Conservation (phyloP, 805 yeast species). For the Priceomyces castillae region DNA sequence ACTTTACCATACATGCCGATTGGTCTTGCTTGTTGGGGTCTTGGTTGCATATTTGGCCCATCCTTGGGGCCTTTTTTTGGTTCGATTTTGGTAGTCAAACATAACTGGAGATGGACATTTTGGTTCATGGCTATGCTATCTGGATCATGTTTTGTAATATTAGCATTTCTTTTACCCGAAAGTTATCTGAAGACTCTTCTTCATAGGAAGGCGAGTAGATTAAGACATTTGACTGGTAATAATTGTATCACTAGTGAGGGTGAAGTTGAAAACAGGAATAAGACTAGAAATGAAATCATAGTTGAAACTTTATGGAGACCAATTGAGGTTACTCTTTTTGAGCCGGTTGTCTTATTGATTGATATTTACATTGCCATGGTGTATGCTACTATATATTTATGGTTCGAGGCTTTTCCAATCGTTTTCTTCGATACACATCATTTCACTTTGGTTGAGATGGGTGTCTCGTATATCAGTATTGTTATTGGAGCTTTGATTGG, state of each 20-base stretch:
- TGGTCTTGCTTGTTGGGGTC: conserved; percentile 48
- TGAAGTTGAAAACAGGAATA: conserved; percentile 28
- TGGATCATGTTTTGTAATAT: conserved; percentile 6
- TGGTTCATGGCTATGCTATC: conserved; percentile 45
- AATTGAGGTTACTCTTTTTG: conserved; percentile 44
- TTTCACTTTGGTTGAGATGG: conserved; percentile 47
- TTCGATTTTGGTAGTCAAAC: conserved; percentile 42
- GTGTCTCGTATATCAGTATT: conserved; percentile 44
- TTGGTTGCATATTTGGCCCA: conserved; percentile 51
- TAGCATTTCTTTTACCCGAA: conserved; percentile 44
- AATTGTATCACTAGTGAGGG: conserved; percentile 34
- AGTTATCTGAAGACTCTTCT: conserved; percentile 43
- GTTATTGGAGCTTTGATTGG: conserved; percentile 47
- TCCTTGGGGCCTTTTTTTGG: conserved; percentile 53
- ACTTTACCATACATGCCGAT: conserved; percentile 38
- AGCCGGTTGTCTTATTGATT: conserved; percentile 56
- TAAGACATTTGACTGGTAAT: conserved; percentile 44
- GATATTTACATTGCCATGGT: conserved; percentile 50
- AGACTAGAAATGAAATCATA: conserved; percentile 18
- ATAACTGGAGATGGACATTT: conserved; percentile 48
- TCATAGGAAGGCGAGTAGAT: conserved; percentile 42
- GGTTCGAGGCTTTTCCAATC: conserved; percentile 53
- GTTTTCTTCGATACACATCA: conserved; percentile 45
- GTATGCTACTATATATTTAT: conserved; percentile 53
- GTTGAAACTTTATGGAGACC: conserved; percentile 48